Percentiles rank a stretch among this genome's conserved stretches.
These are phyloP conservation scores for Mycocalia duriaeana DNA, from an alignment of 1,284 basidiomycete species.

Conservation along the genomic window DNA sequence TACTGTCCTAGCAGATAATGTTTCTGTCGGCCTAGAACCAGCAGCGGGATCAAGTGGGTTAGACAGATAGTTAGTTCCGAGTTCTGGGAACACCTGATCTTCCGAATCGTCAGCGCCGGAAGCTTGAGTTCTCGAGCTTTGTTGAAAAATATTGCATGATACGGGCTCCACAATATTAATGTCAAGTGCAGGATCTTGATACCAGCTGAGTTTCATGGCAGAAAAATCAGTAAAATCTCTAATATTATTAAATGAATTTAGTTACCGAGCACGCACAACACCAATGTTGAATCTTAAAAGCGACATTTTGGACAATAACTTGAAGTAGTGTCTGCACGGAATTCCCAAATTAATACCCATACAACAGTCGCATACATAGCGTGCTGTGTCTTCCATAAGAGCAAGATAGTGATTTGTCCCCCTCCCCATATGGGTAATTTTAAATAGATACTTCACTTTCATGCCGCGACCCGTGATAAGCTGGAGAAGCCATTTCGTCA, in stretches of 20 bases:
- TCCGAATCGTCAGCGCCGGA: too few relatives aligned
- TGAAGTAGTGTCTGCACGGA: background rate
- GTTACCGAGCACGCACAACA: background rate
- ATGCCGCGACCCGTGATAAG: slow-evolving; percentile 10
- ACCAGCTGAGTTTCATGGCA: background rate
- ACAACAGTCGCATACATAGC: slow-evolving; percentile 1
- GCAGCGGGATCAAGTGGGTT: too few relatives aligned
- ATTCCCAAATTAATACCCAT: background rate
- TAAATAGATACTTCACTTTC: slow-evolving; percentile 11
- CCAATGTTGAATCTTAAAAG: background rate
- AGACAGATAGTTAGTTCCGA: too few relatives aligned
- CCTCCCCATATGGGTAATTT: slow-evolving; percentile 10
- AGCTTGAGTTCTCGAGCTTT: too few relatives aligned
- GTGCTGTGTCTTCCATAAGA: background rate
- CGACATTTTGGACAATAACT: background rate
- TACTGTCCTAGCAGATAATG: slow-evolving; percentile 13
- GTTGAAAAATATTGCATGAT: too few relatives aligned
- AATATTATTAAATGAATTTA: background rate
- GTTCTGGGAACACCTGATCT: too few relatives aligned
- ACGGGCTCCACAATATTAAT: background rate
- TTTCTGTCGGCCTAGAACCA: slow-evolving; percentile 14
- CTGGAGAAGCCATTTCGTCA: slow-evolving; percentile 11
- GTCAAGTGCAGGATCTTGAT: background rate
- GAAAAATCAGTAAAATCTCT: too few relatives aligned
- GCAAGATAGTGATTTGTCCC: slow-evolving; percentile 10